Conservation (phyloP, 2,329 filamentous ascomycete genomes). For the Chalaropsis thielavioides region DNA sequence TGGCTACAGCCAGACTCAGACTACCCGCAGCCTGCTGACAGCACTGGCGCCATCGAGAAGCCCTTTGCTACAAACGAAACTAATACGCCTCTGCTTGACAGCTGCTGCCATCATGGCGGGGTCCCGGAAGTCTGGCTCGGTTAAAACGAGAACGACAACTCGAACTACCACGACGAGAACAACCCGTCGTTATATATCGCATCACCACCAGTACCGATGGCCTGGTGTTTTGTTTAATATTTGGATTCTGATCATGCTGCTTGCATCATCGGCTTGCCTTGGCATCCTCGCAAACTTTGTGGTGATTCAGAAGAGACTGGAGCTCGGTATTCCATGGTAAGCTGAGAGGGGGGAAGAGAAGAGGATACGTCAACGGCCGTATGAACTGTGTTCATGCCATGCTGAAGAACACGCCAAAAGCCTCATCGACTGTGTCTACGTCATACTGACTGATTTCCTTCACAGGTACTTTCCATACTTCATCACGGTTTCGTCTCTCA, state of each 20-base stretch:
- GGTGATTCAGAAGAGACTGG: conserved; percentile 40
- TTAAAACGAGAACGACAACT: background rate
- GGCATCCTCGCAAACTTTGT: conserved; percentile 49
- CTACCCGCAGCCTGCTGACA: background rate
- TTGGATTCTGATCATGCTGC: conserved; percentile 52
- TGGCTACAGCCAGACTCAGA: background rate
- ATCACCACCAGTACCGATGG: conserved; percentile 51
- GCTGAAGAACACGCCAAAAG: no score
- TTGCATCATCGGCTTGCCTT: conserved; percentile 36
- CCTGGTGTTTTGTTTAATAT: conserved; percentile 52
- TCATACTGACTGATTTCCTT: background rate
- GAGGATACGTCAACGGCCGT: no score
- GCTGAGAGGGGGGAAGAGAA: conserved; percentile 21
- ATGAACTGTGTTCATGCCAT: no score
- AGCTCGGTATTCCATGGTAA: conserved; percentile 45
- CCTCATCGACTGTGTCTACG: no score
- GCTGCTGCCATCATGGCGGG: background rate
- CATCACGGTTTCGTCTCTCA: conserved; percentile 43
- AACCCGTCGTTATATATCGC: conserved; percentile 24
- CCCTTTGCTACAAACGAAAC: background rate
- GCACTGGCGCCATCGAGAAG: background rate
- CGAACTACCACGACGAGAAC: background rate
- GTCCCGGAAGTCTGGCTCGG: background rate
- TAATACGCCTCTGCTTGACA: background rate
- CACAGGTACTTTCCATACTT: conserved; percentile 54